Evolutionary conservation across 768 basidiomycete genomes (phyloP).

Genomic region (Hygrophorus pudorinus): DNA sequence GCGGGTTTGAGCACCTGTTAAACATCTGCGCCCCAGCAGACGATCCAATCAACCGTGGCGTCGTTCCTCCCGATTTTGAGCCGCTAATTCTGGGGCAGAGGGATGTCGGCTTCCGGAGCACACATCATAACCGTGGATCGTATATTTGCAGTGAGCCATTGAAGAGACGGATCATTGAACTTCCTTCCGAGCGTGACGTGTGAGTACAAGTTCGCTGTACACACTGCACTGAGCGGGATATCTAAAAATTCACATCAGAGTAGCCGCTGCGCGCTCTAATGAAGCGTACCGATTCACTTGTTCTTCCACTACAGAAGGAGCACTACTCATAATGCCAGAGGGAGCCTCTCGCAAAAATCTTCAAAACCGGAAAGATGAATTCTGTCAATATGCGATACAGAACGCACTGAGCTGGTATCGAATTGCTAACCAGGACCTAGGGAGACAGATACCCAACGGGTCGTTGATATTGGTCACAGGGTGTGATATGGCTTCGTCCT

Average conservation of each 20-base stretch:
- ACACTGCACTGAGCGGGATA: too few relatives aligned
- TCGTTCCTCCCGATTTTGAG: not conserved
- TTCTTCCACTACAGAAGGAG: not conserved
- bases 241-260: too few relatives aligned
- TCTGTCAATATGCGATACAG: not conserved
- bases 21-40: not conserved
- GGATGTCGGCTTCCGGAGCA: not conserved
- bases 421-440: not conserved
- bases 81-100: not conserved
- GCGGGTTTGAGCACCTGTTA: not conserved
- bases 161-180: not conserved
- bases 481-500: not conserved
- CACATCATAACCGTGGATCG: not conserved
- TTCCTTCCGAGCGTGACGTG: not conserved
- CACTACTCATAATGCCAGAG: not conserved
- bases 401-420: not conserved
- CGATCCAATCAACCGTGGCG: not conserved
- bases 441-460: not conserved
- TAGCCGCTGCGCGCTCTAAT: not conserved
- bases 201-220: too few relatives aligned
- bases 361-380: not conserved
- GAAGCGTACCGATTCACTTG: not conserved
- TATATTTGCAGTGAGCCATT: not conserved
- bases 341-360: not conserved
- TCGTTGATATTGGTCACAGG: not conserved